These are phyloP conservation scores for Xanthoparmelia taractica DNA, from an alignment of 495 filamentous ascomycete species.

Conservation along the genomic window DNA sequence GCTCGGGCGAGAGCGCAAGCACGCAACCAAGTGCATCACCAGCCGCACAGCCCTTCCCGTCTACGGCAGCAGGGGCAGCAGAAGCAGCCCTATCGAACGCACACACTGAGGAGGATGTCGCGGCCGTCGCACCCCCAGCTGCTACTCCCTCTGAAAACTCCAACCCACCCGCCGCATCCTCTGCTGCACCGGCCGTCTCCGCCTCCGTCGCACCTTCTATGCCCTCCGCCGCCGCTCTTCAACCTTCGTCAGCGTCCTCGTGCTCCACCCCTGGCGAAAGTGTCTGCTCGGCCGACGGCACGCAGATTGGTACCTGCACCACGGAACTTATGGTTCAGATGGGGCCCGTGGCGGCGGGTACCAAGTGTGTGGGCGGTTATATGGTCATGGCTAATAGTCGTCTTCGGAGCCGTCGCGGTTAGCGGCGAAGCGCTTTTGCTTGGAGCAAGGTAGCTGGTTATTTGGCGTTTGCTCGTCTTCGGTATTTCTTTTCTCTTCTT, in stretches of 20 bases:
- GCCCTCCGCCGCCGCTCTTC: background rate
- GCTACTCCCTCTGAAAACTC: background rate
- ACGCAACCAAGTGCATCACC: background rate
- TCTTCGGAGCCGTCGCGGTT: background rate
- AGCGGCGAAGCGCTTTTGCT: background rate
- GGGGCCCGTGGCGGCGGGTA: background rate
- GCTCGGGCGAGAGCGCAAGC: background rate
- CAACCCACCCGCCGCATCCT: background rate
- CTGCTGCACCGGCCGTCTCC: background rate
- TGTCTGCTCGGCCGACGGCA: background rate
- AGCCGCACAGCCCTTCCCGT: background rate
- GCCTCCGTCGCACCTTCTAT: background rate
- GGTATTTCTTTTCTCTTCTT: too few species aligned
- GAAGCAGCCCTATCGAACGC: background rate
- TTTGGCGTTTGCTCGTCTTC: too few species aligned
- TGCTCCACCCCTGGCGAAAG: background rate
- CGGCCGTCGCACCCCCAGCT: background rate
- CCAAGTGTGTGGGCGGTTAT: background rate
- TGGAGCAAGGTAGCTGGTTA: background rate
- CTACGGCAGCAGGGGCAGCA: background rate
- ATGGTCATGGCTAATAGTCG: slow-evolving; percentile 3
- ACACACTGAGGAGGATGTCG: background rate
- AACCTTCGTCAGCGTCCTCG: background rate
- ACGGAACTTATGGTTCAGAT: background rate
- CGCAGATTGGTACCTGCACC: background rate